Evolutionary conservation across 306 rosid species (phyloP).

Genomic region (Coriaria nepalensis): DNA sequence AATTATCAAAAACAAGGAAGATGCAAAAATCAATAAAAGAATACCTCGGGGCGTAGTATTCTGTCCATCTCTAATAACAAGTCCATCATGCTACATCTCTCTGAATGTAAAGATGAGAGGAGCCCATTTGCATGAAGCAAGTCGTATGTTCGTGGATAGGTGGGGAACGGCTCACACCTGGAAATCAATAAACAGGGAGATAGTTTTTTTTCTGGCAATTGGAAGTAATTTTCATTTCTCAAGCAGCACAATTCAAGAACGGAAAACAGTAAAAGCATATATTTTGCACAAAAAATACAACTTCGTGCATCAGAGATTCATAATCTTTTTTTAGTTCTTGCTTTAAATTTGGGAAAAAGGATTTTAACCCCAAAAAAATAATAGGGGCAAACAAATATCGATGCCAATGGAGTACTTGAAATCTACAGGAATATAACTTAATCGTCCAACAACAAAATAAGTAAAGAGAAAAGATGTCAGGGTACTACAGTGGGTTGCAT

Average conservation of each 20-base stretch:
- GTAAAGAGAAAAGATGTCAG: background rate
- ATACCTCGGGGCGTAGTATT: constrained; percentile 93
- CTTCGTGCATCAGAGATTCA: too few relatives aligned
- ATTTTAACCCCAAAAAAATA: background rate
- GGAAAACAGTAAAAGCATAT: too few relatives aligned
- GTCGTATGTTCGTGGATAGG: constrained; percentile 93
- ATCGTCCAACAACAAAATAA: background rate
- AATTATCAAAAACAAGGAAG: background rate
- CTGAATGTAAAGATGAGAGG: constrained; percentile 50
- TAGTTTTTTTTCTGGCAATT: too few relatives aligned
- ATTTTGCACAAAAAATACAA: too few relatives aligned
- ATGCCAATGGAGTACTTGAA: too few relatives aligned
- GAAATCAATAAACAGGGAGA: constrained; percentile 16
- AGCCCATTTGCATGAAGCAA: constrained; percentile 84
- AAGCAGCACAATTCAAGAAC: too few relatives aligned
- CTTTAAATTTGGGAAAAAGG: background rate
- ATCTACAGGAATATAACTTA: too few relatives aligned
- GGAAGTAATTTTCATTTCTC: too few relatives aligned
- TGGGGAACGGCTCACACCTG: constrained; percentile 98
- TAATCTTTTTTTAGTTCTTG: too few relatives aligned
- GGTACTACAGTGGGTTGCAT: background rate
- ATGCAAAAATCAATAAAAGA: background rate
- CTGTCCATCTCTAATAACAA: constrained; percentile 92
- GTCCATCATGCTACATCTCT: constrained; percentile 66
- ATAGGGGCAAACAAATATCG: background rate